phyloP scores from a whole-genome alignment of 306 rosid species.

The Prunus mira region DNA sequence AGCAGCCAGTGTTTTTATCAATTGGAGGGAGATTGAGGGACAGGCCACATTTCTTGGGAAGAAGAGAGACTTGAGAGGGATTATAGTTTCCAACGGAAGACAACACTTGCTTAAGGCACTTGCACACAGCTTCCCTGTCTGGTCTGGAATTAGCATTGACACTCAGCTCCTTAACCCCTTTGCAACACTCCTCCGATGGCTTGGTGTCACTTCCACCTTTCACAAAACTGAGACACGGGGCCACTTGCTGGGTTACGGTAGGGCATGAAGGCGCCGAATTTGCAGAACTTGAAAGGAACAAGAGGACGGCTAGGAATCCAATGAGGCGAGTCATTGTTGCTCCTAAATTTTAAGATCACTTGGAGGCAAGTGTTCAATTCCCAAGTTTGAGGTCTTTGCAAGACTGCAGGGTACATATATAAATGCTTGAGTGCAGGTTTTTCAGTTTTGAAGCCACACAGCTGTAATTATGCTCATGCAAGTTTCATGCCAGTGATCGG shows the following conservation, averaged over 20 bases:
- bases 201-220: neutral
- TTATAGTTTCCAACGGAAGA: neutral
- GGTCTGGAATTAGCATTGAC: neutral
- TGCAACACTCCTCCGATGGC: slow-evolving; percentile 28
- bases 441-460: neutral
- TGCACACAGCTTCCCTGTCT: slow-evolving; percentile 20
- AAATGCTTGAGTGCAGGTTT: neutral
- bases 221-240: slow-evolving; percentile 6
- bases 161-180: slow-evolving; percentile 15
- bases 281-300: slow-evolving; percentile 8
- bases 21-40: slow-evolving; percentile 25
- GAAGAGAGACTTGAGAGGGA: neutral
- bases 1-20: slow-evolving; percentile 23
- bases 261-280: slow-evolving; percentile 11
- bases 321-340: slow-evolving; percentile 13
- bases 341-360: neutral
- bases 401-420: neutral
- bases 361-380: neutral
- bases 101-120: slow-evolving; percentile 20
- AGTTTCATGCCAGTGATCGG: neutral
- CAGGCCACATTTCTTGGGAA: slow-evolving; percentile 26
- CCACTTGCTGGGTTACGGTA: neutral
- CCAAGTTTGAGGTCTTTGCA: neutral
- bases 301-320: slow-evolving; percentile 11
- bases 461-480: slow-evolving; percentile 2